Evolutionary conservation across 495 filamentous ascomycete species (phyloP).

Genomic region (Penicillium roqueforti): DNA sequence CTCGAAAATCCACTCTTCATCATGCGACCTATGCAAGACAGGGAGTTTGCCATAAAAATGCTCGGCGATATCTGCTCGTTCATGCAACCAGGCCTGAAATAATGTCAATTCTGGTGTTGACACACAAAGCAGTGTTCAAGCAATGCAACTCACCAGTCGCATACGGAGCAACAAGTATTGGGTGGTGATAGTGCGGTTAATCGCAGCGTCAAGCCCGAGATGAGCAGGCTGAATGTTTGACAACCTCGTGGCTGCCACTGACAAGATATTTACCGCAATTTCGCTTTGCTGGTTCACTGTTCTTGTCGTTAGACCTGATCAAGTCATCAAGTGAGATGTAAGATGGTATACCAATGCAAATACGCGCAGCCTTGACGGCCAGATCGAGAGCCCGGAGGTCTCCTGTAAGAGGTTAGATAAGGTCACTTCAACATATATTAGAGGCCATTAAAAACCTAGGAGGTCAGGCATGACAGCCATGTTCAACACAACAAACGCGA

Average conservation of each 20-base stretch:
- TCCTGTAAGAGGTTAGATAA: slow-evolving; percentile 23
- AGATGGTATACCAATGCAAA: background rate
- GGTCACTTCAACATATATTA: background rate
- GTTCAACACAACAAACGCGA: slow-evolving; percentile 69
- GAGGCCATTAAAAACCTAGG: background rate
- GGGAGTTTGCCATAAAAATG: slow-evolving; percentile 64
- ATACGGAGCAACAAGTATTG: slow-evolving; percentile 71
- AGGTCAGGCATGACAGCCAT: slow-evolving; percentile 31
- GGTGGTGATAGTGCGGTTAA: slow-evolving; percentile 9
- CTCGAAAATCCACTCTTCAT: slow-evolving; percentile 58
- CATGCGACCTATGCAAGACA: slow-evolving; percentile 32
- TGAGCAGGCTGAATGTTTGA: slow-evolving; percentile 45
- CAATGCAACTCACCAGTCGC: slow-evolving; percentile 50
- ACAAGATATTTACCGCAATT: slow-evolving; percentile 55
- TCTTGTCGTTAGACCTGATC: slow-evolving; percentile 17
- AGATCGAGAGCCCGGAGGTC: slow-evolving; percentile 58
- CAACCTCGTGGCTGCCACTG: slow-evolving; percentile 61
- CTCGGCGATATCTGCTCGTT: slow-evolving; percentile 69
- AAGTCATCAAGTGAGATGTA: background rate
- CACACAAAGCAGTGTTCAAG: background rate
- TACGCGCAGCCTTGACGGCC: slow-evolving; percentile 57
- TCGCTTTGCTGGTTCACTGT: slow-evolving; percentile 50
- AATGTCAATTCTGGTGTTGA: background rate
- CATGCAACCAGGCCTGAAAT: slow-evolving; percentile 64
- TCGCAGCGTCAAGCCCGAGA: slow-evolving; percentile 11